These are phyloP conservation scores for Bathelium albidoporum DNA, from an alignment of 495 filamentous ascomycete species.

Conservation along the genomic window DNA sequence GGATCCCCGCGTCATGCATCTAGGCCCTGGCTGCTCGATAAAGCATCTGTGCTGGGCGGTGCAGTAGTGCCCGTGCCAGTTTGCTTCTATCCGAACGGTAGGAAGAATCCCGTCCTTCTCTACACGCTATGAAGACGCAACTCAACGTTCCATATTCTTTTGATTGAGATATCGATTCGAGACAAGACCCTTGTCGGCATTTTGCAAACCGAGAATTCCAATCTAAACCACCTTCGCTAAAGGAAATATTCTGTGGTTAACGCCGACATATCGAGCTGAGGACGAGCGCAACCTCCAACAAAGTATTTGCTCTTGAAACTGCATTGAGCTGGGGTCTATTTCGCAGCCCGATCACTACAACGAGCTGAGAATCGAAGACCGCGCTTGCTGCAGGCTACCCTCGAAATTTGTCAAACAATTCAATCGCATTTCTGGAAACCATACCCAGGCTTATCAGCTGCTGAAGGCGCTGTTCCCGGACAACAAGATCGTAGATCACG, in stretches of 20 bases:
- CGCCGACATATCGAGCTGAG: not conserved
- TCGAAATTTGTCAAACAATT: not conserved
- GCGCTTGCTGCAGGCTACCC: not conserved
- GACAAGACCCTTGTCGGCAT: not conserved
- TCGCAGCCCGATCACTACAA: not conserved
- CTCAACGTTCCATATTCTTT: not conserved
- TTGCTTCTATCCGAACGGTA: not conserved
- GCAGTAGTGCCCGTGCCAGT: not conserved
- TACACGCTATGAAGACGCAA: not conserved
- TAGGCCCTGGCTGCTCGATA: conserved; percentile 4
- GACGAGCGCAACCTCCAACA: not conserved
- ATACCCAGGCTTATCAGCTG: not conserved
- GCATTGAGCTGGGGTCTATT: not conserved
- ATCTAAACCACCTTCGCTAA: not conserved
- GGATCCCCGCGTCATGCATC: conserved; percentile 3
- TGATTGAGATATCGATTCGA: not conserved
- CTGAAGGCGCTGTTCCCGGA: not conserved
- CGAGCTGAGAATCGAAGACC: not conserved
- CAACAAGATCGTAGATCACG: not conserved
- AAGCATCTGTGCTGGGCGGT: conserved; percentile 1
- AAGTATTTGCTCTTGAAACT: not conserved
- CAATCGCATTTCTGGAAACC: not conserved
- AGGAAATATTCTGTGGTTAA: not conserved
- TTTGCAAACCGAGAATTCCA: not conserved
- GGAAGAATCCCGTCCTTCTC: not conserved